A percentile compares a stretch with the other conserved stretches of the same genome.
Conservation (phyloP, 169 alveolate genomes). For the Plasmodium reichenowi region DNA sequence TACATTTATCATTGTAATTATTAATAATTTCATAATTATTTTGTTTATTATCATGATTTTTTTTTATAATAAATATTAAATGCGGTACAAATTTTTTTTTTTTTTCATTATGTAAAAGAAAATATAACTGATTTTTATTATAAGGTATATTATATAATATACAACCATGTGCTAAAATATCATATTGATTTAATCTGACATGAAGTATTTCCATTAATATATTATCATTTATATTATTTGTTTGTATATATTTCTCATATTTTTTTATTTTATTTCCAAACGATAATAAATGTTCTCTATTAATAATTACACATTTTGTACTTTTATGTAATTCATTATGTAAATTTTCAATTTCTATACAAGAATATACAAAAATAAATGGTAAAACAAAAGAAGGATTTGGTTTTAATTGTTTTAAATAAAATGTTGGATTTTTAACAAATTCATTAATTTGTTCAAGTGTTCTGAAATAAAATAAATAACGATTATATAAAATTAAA, state of each 20-base stretch:
- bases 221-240: slow-evolving; percentile 10
- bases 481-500: slow-evolving; percentile 32
- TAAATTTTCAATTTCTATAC: slow-evolving; percentile 3
- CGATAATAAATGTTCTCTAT: slow-evolving; percentile 29
- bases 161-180: slow-evolving; percentile 66
- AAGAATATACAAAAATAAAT: slow-evolving; percentile 30
- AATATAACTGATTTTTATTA: slow-evolving; percentile 17
- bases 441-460: slow-evolving; percentile 31
- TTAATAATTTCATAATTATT: neutral
- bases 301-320: slow-evolving; percentile 35
- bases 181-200: slow-evolving; percentile 53
- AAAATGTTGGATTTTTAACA: slow-evolving; percentile 20
- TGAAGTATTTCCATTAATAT: slow-evolving; percentile 14
- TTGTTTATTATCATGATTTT: neutral
- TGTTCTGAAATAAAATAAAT: slow-evolving; percentile 57
- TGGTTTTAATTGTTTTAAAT: slow-evolving; percentile 49
- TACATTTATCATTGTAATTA: neutral
- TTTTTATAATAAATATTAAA: slow-evolving; percentile 39
- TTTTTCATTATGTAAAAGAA: neutral
- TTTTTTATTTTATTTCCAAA: slow-evolving; percentile 39
- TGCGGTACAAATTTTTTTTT: slow-evolving; percentile 41
- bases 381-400: slow-evolving; percentile 52
- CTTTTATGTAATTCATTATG: slow-evolving; percentile 17
- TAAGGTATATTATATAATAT: slow-evolving; percentile 50
- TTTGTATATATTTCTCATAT: slow-evolving; percentile 14